Base-by-base conservation (phyloP, 1,139 yeast genomes). In the Protomyces gravidus region DNA sequence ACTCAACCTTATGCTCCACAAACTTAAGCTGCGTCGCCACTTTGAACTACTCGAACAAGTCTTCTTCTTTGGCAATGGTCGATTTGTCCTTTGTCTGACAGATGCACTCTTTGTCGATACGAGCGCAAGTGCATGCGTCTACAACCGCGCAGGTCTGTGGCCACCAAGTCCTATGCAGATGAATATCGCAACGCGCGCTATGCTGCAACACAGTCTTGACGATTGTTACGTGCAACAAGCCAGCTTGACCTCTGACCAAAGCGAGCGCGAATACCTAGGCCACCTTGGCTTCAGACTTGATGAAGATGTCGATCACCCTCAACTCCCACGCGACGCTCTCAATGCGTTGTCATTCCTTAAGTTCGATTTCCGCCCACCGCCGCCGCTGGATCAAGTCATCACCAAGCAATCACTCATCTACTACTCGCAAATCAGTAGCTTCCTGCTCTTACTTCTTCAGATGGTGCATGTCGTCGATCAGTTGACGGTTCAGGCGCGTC, bases 321-420 rank as follows among this genome's bases (percentile, higher is more conserved):
- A 45, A 3, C 30, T 52, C 23, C 26, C 56, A n/a, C 26, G 51
- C 17, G 17, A 47, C 15, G 47, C 58, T 5, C 36, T 53, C 27
- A 51, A 53, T 15, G 58, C 51, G 13, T 23, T 53, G 17, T 53
- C 58, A 3, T 53, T 53, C 19, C 51, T 53, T 33, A 32, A 27
- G 33, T 53, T 53, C 21, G 39, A 27, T 13, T 53, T 25, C 21
- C 58, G 47, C 5, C 49, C 51, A 21, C 58, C 51, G 11, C 28
- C 47, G 11, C 58, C 58, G 17, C 27, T 53, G 23, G 47, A 45
- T 33, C 50, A 32, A 15, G 36, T 53, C 47, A 53, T 53, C 19
- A 53, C 51, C n/a, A 30, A 32, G 13, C 45, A 33, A 23, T 32
- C 58, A 1, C 17, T 45, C n/a, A 27, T 23, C 4, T 33, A 25